Conservation (phyloP, 352 stramenopile species). For the Pythium periplocum region DNA sequence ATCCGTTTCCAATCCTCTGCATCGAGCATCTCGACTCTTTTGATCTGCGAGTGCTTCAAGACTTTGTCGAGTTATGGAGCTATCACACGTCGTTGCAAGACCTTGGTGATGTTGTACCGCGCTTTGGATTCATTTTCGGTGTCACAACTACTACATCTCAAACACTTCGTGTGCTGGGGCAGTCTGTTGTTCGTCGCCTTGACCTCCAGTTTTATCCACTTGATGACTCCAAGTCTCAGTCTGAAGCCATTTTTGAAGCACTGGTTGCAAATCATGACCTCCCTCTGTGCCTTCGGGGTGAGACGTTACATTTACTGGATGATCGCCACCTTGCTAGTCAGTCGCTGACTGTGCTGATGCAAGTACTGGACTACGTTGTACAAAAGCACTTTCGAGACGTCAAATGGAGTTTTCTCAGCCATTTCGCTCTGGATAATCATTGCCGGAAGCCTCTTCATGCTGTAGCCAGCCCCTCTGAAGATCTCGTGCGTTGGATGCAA, state of each 20-base stretch:
- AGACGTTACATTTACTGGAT: constrained; percentile 43
- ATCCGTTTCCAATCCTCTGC: constrained; percentile 54
- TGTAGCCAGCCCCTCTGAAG: constrained; percentile 9
- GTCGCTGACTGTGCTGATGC: constrained; percentile 56
- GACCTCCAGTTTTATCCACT: constrained; percentile 77
- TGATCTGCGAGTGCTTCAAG: constrained; percentile 41
- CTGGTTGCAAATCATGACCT: constrained; percentile 63
- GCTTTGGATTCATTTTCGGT: constrained; percentile 60
- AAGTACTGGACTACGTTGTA: constrained; percentile 53
- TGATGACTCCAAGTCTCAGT: constrained; percentile 71
- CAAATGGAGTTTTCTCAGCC: constrained; percentile 59
- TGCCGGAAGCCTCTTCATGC: constrained; percentile 17
- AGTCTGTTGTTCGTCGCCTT: constrained; percentile 40
- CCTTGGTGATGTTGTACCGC: constrained; percentile 5
- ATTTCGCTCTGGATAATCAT: constrained; percentile 28
- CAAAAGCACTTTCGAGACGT: constrained; percentile 54
- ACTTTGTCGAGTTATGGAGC: constrained; percentile 73
- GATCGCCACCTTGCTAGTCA: constrained; percentile 49
- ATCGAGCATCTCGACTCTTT: constrained; percentile 76
- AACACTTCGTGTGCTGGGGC: constrained; percentile 54
- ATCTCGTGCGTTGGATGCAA: constrained; percentile 18
- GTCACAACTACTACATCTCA: constrained; percentile 63
- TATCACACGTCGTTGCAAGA: constrained; percentile 27
- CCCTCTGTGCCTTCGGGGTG: constrained; percentile 42
- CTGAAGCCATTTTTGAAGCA: constrained; percentile 65